A percentile compares a stretch with the other conserved stretches of the same genome.
Evolutionary conservation across 139 green algal species (phyloP).

Genomic region (Zygnema circumcarinatum): DNA sequence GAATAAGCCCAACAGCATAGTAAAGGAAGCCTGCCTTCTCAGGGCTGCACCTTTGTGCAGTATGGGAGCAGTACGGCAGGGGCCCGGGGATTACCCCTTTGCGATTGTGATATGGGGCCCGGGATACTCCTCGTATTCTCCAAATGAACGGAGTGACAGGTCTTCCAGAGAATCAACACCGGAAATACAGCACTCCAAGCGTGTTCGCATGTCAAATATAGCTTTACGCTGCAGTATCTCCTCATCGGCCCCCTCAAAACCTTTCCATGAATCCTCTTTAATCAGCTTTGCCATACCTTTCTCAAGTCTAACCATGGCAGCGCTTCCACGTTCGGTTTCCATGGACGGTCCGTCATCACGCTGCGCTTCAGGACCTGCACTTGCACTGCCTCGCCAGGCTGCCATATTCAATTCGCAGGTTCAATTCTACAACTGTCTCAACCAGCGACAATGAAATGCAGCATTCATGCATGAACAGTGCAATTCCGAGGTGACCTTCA

Average conservation of each 20-base stretch:
- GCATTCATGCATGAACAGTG: not conserved
- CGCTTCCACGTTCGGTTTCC: not conserved
- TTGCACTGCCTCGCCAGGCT: not conserved
- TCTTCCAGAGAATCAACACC: conserved; percentile 14
- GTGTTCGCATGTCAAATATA: conserved; percentile 44
- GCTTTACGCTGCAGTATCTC: not conserved
- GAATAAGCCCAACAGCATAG: no score
- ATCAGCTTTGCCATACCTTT: not conserved
- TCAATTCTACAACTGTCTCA: not conserved
- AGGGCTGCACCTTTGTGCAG: no score
- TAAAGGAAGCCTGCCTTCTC: no score
- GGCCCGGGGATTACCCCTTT: no score
- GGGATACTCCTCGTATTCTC: conserved; percentile 47
- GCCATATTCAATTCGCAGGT: not conserved
- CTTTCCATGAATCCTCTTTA: not conserved
- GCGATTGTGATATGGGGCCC: conserved; percentile 40
- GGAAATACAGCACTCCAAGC: conserved; percentile 41
- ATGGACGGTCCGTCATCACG: not conserved
- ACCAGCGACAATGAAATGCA: not conserved
- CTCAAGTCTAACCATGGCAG: not conserved
- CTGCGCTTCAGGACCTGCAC: not conserved
- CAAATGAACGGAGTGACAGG: conserved; percentile 27
- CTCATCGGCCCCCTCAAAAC: not conserved
- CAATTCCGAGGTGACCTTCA: not conserved
- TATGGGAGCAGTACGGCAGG: no score